These are phyloP conservation scores for Tylopilus sp. DNA, from an alignment of 768 basidiomycete genomes.

Conservation along the genomic window DNA sequence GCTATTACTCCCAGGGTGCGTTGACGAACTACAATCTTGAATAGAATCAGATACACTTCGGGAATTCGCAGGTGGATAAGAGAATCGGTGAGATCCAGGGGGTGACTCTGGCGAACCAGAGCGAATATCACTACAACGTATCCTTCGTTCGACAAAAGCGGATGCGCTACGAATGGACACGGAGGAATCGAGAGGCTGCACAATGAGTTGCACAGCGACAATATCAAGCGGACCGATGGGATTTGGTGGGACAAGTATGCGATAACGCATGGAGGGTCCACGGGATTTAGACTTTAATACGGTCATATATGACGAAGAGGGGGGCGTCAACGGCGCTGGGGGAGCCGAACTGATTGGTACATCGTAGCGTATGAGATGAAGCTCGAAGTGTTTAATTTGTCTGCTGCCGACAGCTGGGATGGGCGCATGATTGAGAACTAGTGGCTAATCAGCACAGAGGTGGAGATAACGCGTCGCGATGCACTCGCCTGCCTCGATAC, in stretches of 20 bases:
- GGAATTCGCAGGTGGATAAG: conserved; percentile 20
- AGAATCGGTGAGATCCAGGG: conserved; percentile 15
- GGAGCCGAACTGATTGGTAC: conserved; percentile 42
- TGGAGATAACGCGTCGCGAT: conserved; percentile 1
- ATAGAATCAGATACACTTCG: conserved; percentile 28
- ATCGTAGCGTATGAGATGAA: conserved; percentile 71
- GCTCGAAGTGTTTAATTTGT: conserved; percentile 66
- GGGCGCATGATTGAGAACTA: conserved; percentile 68
- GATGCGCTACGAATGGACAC: conserved; percentile 60
- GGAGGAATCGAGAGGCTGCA: conserved; percentile 56
- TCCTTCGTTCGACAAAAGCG: conserved; percentile 68
- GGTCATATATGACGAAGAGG: conserved; percentile 36
- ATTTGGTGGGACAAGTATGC: conserved; percentile 48
- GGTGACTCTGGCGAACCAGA: conserved; percentile 22
- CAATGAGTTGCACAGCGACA: conserved; percentile 58
- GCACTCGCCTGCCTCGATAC: conserved; percentile 72
- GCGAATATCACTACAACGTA: conserved; percentile 49
- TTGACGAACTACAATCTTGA: conserved; percentile 17
- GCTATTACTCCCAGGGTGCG: conserved; percentile 1
- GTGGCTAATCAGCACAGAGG: conserved; percentile 17
- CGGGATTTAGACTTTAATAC: conserved; percentile 52
- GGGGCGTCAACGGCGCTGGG: conserved; percentile 33
- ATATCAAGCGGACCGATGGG: conserved; percentile 74
- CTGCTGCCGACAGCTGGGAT: conserved; percentile 64
- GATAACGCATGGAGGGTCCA: conserved; percentile 57